Evolutionary conservation across 164 flowering plant genomes (phyloP).

Genomic region (Macadamia tetraphylla): DNA sequence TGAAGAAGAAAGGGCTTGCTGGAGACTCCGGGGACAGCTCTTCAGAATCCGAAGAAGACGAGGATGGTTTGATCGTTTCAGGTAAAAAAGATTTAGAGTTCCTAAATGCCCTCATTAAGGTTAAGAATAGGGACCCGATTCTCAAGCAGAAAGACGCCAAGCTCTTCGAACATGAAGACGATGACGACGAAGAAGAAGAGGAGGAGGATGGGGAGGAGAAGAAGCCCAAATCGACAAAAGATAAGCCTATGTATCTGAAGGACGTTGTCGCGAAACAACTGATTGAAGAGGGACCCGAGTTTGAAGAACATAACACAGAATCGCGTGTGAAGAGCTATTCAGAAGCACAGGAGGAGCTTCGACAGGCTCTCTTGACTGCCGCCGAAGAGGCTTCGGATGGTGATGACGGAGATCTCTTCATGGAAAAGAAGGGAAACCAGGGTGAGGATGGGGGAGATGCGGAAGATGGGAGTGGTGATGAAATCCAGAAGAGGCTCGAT

Average conservation of each 20-base stretch:
- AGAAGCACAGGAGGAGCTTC: constrained; percentile 65
- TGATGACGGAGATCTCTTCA: constrained; percentile 51
- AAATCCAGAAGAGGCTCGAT: constrained; percentile 40
- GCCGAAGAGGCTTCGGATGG: constrained; percentile 35
- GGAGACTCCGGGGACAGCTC: constrained; percentile 19
- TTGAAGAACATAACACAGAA: constrained; percentile 23
- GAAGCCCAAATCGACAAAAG: constrained; percentile 17
- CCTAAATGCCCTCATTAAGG: constrained; percentile 44
- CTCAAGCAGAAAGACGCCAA: constrained; percentile 44
- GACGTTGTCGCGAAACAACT: constrained; percentile 70
- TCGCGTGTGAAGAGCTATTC: constrained; percentile 35
- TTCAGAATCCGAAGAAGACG: constrained; percentile 20
- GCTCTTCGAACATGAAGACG: constrained; percentile 42
- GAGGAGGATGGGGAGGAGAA: constrained; percentile 7
- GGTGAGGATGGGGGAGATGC: constrained; percentile 25
- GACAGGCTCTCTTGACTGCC: constrained; percentile 18
- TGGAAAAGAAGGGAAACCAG: constrained; percentile 32
- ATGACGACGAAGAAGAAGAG: constrained; percentile 16
- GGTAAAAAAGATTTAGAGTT: constrained; percentile 36
- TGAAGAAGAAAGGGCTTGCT: constrained; percentile 51
- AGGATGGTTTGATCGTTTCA: constrained; percentile 8
- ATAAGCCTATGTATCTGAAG: constrained; percentile 65
- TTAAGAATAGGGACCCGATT: constrained; percentile 61
- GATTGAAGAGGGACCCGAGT: constrained; percentile 66
- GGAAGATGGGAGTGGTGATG: constrained; percentile 26